phyloP scores from a whole-genome alignment of 2,329 filamentous ascomycete species.

The Byssochlamys sp. region DNA sequence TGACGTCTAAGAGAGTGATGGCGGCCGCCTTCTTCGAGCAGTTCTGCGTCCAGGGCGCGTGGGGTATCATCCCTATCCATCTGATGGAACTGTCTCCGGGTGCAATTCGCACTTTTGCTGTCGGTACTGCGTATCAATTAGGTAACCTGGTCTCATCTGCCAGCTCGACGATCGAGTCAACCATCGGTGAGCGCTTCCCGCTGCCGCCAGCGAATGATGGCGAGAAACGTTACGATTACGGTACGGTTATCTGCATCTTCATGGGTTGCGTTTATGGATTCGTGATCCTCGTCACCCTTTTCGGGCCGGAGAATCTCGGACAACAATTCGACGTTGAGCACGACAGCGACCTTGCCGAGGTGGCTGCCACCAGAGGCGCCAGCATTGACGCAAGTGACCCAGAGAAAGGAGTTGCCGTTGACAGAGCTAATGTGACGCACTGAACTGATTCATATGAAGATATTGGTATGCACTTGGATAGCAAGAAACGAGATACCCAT shows the following conservation, averaged over 20 bases:
- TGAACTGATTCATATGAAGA: neutral
- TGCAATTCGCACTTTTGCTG: conserved; percentile 52
- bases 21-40: conserved; percentile 78
- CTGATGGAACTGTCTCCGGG: conserved; percentile 56
- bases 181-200: conserved; percentile 65
- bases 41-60: conserved; percentile 67
- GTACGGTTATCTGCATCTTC: conserved; percentile 80
- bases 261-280: conserved; percentile 72
- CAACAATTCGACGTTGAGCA: conserved; percentile 39
- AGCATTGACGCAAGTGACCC: conserved; percentile 18
- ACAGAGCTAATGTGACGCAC: neutral
- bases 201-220: conserved; percentile 48
- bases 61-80: conserved; percentile 64
- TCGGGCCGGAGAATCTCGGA: conserved; percentile 42
- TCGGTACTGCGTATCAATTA: conserved; percentile 55
- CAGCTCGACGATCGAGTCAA: conserved; percentile 66
- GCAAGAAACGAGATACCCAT: neutral
- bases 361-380: conserved; percentile 26
- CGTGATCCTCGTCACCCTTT: conserved; percentile 42
- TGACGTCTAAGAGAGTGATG: conserved; percentile 53
- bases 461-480: neutral
- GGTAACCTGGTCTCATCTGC: conserved; percentile 53
- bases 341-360: conserved; percentile 38
- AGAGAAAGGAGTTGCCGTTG: conserved; percentile 17
- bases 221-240: conserved; percentile 58